Conservation (phyloP, 768 basidiomycete genomes). For the Agaricus sinodeliciosus region DNA sequence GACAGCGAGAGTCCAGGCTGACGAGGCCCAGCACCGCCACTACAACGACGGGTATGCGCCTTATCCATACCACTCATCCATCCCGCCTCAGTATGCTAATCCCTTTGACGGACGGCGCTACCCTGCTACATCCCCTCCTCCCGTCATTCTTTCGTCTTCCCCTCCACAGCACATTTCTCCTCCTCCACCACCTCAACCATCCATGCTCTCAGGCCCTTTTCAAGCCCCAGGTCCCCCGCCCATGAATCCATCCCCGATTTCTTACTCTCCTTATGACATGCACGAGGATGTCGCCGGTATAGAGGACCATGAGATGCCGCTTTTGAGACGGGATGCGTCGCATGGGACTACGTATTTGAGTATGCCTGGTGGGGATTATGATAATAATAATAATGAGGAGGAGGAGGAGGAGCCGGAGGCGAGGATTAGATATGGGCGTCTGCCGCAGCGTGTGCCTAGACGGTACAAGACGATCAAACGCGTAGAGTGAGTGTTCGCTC, state of each 20-base stretch:
- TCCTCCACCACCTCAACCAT: slow-evolving; percentile 12
- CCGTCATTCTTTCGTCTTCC: slow-evolving; percentile 12
- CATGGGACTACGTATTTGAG: slow-evolving; percentile 18
- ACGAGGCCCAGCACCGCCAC: slow-evolving; percentile 54
- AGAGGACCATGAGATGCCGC: slow-evolving; percentile 50
- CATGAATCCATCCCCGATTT: slow-evolving; percentile 10
- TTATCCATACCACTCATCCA: too few relatives aligned
- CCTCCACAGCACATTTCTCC: slow-evolving; percentile 8
- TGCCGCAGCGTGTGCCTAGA: slow-evolving; percentile 85
- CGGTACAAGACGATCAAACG: slow-evolving; percentile 92
- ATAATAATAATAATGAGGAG: slow-evolving; percentile 28
- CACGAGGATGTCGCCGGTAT: slow-evolving; percentile 33
- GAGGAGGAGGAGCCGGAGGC: slow-evolving; percentile 27
- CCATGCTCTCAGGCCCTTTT: slow-evolving; percentile 4
- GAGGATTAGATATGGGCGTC: slow-evolving; percentile 82
- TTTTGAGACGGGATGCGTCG: slow-evolving; percentile 44
- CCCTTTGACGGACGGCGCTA: slow-evolving; percentile 12
- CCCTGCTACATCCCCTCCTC: slow-evolving; percentile 14
- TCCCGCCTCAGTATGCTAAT: too few relatives aligned
- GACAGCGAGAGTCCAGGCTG: slow-evolving; percentile 34
- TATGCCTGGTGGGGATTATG: slow-evolving; percentile 28
- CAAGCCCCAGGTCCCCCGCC: slow-evolving; percentile 12
- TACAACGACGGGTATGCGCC: slow-evolving; percentile 66
- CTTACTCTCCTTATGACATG: slow-evolving; percentile 27
- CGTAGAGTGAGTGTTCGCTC: slow-evolving; percentile 57